A percentile compares a stretch with the other conserved stretches of the same genome.
Conservation (phyloP, 768 basidiomycete genomes). For the Tulasnella sp. region DNA sequence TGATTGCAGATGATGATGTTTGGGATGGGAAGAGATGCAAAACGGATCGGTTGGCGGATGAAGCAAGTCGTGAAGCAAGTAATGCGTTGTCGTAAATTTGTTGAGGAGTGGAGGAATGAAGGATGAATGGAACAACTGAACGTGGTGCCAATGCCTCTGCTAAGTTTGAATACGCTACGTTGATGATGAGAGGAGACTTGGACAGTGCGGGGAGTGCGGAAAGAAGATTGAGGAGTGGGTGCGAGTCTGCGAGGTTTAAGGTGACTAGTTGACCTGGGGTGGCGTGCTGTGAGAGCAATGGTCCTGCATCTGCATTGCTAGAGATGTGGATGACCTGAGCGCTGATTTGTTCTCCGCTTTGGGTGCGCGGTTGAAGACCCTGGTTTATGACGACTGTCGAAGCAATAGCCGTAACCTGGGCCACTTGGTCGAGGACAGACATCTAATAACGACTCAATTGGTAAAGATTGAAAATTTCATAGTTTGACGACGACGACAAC, state of each 20-base stretch:
- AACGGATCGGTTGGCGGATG: constrained; percentile 58
- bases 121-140: constrained; percentile 66
- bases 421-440: not conserved
- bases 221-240: constrained; percentile 47
- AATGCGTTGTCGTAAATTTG: constrained; percentile 86
- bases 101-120: constrained; percentile 65
- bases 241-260: constrained; percentile 42
- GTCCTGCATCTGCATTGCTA: not conserved
- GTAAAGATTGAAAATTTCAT: not conserved
- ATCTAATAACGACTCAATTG: not conserved
- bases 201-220: constrained; percentile 60
- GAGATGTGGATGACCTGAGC: constrained; percentile 2
- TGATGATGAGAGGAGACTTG: constrained; percentile 52
- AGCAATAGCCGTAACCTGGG: not conserved
- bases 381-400: constrained; percentile 4
- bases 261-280: constrained; percentile 24
- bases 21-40: constrained; percentile 54
- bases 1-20: constrained; percentile 29
- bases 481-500: not conserved
- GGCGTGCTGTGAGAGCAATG: not conserved
- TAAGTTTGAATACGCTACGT: constrained; percentile 56
- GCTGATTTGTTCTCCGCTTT: not conserved
- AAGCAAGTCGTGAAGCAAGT: constrained; percentile 71
- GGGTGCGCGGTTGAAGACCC: not conserved
- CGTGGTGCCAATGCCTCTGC: constrained; percentile 66